Percentiles rank a stretch among this genome's conserved stretches.
Conservation (phyloP, 495 filamentous ascomycete genomes). For the Apiosordaria backusii region DNA sequence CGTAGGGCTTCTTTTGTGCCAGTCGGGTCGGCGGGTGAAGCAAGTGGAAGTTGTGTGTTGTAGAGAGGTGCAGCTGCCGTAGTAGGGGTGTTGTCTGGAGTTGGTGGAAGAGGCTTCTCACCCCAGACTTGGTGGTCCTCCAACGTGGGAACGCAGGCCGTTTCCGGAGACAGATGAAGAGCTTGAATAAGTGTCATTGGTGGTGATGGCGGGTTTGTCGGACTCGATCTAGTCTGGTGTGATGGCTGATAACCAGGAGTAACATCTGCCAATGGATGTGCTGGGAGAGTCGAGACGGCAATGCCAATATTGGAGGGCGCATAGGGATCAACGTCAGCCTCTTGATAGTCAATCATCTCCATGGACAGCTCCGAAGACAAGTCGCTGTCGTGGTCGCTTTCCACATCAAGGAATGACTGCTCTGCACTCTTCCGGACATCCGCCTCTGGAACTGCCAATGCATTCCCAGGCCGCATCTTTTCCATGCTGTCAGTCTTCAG, state of each 20-base stretch:
- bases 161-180: constrained; percentile 44
- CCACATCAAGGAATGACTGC: constrained; percentile 62
- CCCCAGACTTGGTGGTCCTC: constrained; percentile 42
- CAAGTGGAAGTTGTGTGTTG: constrained; percentile 23
- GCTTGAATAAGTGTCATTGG: constrained; percentile 69
- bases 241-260: constrained; percentile 11
- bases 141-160: constrained; percentile 31
- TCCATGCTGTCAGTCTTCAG: constrained; percentile 45
- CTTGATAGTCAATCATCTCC: constrained; percentile 53
- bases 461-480: constrained; percentile 30
- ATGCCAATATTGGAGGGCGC: constrained; percentile 37
- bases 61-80: constrained; percentile 26
- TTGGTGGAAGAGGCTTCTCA: constrained; percentile 49
- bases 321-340: constrained; percentile 38
- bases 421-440: constrained; percentile 33
- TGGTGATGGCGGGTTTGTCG: constrained; percentile 77
- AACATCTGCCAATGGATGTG: constrained; percentile 56
- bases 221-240: constrained; percentile 39
- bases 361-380: constrained; percentile 77
- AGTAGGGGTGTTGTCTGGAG: constrained; percentile 51
- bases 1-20: constrained; percentile 39
- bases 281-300: constrained; percentile 50
- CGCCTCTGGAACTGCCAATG: constrained; percentile 13
- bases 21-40: constrained; percentile 36
- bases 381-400: constrained; percentile 68